Evolutionary conservation across 225 moss, liverwort and hornwort genomes (phyloP).

Genomic region (Climacium dendroides): DNA sequence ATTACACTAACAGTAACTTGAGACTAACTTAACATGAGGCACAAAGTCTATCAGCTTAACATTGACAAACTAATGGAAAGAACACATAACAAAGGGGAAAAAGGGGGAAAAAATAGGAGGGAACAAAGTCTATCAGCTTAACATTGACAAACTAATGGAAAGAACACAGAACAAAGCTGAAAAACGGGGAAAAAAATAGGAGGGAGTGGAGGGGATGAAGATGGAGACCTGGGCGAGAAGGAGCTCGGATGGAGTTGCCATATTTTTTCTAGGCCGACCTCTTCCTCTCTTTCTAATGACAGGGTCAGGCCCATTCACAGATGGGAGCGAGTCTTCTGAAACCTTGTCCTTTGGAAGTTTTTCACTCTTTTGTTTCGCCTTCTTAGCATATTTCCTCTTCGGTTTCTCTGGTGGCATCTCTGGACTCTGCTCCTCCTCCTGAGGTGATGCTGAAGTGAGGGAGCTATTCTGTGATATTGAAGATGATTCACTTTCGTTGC

Average conservation of each 20-base stretch:
- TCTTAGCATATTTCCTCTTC: conserved; percentile 11
- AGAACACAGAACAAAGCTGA: neutral
- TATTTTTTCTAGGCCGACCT: conserved; percentile 22
- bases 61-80: too few relatives aligned
- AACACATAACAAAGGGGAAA: too few relatives aligned
- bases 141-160: neutral
- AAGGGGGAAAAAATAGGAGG: too few relatives aligned
- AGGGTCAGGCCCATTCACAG: neutral
- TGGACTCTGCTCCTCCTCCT: neutral
- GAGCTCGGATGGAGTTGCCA: neutral
- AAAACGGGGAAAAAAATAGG: neutral
- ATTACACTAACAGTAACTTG: neutral
- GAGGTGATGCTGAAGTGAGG: neutral
- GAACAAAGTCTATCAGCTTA: too few relatives aligned
- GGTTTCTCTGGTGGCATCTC: neutral
- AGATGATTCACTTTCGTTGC: neutral
- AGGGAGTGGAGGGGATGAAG: neutral
- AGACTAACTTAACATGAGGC: neutral
- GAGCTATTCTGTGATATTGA: neutral
- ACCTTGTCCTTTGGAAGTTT: neutral
- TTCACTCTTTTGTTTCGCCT: neutral
- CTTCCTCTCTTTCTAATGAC: conserved; percentile 15
- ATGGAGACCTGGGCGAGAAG: conserved; percentile 13
- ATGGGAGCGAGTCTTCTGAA: neutral
- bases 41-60: too few relatives aligned